Conservation (phyloP, 208 protist genomes). For the Acanthamoeba quina region DNA sequence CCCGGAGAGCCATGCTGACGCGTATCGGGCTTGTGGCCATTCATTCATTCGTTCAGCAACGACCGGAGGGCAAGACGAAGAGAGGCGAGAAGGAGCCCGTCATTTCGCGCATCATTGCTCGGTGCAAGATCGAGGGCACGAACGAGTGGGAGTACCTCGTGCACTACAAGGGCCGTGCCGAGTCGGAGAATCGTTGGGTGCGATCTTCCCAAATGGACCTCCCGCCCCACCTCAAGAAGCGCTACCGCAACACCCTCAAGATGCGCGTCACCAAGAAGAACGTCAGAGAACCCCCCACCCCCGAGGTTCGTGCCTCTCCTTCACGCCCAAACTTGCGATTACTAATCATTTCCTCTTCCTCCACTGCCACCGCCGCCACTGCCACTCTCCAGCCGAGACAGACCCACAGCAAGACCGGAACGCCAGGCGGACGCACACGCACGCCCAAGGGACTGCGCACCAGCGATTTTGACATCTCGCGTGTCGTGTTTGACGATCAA, state of each 20-base stretch:
- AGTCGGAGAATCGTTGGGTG: constrained; percentile 47
- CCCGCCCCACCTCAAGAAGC: constrained; percentile 23
- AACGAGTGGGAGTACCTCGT: constrained; percentile 66
- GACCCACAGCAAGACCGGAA: constrained; percentile 13
- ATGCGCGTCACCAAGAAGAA: constrained; percentile 40
- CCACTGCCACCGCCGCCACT: no score
- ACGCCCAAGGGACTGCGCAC: constrained; percentile 52
- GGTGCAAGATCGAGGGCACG: constrained; percentile 21
- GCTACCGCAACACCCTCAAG: constrained; percentile 51
- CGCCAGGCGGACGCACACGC: neutral
- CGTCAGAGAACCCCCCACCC: neutral
- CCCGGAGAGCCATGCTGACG: neutral
- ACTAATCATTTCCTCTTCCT: neutral
- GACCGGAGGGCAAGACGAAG: neutral
- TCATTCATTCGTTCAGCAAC: neutral
- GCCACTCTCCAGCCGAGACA: neutral
- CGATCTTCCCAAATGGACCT: neutral
- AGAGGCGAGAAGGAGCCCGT: constrained; percentile 4
- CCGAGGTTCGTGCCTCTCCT: neutral
- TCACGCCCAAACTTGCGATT: neutral
- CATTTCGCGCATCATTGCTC: constrained; percentile 57
- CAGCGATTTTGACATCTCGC: constrained; percentile 60
- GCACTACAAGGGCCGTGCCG: constrained; percentile 33
- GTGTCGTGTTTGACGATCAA: constrained; percentile 55
- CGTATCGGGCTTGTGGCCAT: neutral